A percentile compares a stretch with the other conserved stretches of the same genome.
Conservation (phyloP, 345 rosid species). For the Bruguiera parviflora region DNA sequence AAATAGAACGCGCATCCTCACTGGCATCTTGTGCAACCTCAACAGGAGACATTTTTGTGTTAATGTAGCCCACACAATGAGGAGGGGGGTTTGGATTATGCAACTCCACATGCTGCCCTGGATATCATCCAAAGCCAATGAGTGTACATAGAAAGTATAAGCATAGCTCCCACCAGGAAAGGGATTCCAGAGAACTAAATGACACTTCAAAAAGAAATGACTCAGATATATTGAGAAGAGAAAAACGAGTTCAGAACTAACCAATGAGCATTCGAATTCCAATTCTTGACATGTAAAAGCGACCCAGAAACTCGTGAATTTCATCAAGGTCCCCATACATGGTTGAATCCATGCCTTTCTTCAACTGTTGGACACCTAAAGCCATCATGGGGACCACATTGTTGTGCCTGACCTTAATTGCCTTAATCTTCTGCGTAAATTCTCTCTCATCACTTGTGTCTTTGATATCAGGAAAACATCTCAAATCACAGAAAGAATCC, state of each 20-base stretch:
- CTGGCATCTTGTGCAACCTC: constrained; percentile 79
- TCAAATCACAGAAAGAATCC: constrained; percentile 89
- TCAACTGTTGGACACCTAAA: constrained; percentile 83
- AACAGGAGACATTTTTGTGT: constrained; percentile 92
- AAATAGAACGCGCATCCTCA: constrained; percentile 82
- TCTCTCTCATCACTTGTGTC: constrained; percentile 61
- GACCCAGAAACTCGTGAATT: constrained; percentile 90
- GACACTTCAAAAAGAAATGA: neutral
- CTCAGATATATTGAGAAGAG: neutral
- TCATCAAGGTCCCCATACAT: constrained; percentile 60
- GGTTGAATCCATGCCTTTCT: constrained; percentile 59
- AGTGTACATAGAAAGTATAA: neutral
- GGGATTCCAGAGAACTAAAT: neutral
- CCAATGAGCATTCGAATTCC: constrained; percentile 94
- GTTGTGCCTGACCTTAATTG: constrained; percentile 91
- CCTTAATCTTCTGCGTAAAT: constrained; percentile 87
- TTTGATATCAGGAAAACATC: constrained; percentile 77
- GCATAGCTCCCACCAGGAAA: neutral
- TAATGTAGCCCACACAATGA: constrained; percentile 74
- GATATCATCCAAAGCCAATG: constrained; percentile 26
- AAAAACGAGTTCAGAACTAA: constrained; percentile 29
- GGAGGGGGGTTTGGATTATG: constrained; percentile 89
- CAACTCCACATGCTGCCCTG: constrained; percentile 98
- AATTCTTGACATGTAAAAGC: constrained; percentile 89
- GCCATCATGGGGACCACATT: constrained; percentile 98